phyloP scores from a whole-genome alignment of 108 stramenopile genomes.

The Discostella stelligeroides region DNA sequence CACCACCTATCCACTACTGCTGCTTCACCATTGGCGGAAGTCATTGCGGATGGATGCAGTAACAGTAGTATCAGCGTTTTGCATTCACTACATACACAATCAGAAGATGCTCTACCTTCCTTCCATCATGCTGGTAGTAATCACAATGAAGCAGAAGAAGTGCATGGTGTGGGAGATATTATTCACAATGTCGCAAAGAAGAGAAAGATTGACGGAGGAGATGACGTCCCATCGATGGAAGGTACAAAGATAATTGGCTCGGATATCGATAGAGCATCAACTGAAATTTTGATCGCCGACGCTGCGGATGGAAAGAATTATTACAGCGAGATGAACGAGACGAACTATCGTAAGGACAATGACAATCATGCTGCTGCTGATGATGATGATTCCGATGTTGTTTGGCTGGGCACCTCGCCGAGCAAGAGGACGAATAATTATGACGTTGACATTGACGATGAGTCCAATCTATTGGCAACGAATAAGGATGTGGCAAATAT shows the following conservation, averaged over 20 bases:
- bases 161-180: neutral
- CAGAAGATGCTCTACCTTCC: neutral
- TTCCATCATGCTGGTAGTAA: neutral
- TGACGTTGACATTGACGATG: neutral
- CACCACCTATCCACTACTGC: no score
- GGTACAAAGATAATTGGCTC: neutral
- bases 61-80: neutral
- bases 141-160: neutral
- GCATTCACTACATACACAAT: neutral
- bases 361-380: constrained; percentile 4
- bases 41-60: neutral
- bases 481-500: neutral
- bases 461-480: neutral
- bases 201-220: neutral
- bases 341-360: neutral
- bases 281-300: neutral
- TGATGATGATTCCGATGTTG: constrained; percentile 30
- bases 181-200: constrained; percentile 1
- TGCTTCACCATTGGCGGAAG: neutral
- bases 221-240: neutral
- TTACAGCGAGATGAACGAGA: neutral
- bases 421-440: neutral
- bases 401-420: constrained; percentile 23
- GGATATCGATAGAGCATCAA: neutral
- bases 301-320: neutral